Conservation (phyloP, 768 basidiomycete species). For the Calocybe gangraenosa region DNA sequence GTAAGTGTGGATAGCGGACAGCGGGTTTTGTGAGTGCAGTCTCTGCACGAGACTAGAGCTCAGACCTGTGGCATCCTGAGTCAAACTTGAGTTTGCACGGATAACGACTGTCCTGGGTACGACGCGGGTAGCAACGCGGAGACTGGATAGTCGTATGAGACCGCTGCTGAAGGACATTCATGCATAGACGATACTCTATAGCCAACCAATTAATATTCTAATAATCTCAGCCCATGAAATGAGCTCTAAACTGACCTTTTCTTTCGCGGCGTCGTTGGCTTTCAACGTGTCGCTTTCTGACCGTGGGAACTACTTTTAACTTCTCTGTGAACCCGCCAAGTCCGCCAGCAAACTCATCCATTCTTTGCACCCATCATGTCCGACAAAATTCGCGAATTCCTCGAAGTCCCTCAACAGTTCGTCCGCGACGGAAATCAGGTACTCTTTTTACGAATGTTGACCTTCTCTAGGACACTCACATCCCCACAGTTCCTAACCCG, state of each 20-base stretch:
- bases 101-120: slow-evolving; percentile 13
- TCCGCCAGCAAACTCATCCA: slow-evolving; percentile 29
- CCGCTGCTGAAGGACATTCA: slow-evolving; percentile 60
- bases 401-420: slow-evolving; percentile 90
- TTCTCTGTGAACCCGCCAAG: too few species aligned
- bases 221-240: not conserved
- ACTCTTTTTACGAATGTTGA: slow-evolving; percentile 17
- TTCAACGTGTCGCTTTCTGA: slow-evolving; percentile 23
- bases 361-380: slow-evolving; percentile 57
- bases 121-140: slow-evolving; percentile 10
- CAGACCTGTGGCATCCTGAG: slow-evolving; percentile 9
- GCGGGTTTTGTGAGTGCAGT: slow-evolving; percentile 21
- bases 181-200: slow-evolving; percentile 33
- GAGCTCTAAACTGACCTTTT: not conserved
- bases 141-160: slow-evolving; percentile 32
- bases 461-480: slow-evolving; percentile 7
- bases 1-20: slow-evolving; percentile 30
- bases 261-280: too few species aligned
- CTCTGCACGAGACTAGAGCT: slow-evolving; percentile 17
- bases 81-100: slow-evolving; percentile 12
- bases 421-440: slow-evolving; percentile 92
- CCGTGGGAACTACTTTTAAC: slow-evolving; percentile 27
- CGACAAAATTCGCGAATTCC: slow-evolving; percentile 85
- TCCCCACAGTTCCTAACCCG: slow-evolving; percentile 80
- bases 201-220: slow-evolving; percentile 1